Conservation (phyloP, 2,329 filamentous ascomycete species). For the Microdochium trichocladiopsis region DNA sequence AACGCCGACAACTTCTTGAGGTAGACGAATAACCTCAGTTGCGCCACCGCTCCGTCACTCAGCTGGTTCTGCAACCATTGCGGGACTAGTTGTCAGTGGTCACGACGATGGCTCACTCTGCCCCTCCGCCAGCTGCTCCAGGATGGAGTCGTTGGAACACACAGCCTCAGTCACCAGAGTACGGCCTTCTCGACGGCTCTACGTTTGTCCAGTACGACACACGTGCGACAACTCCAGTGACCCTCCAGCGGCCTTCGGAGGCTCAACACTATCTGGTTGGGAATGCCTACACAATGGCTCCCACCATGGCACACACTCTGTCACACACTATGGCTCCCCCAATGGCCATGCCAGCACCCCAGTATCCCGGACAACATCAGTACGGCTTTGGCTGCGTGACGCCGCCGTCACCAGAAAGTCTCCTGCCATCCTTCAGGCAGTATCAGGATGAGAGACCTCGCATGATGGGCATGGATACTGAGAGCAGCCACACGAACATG, state of each 20-base stretch:
- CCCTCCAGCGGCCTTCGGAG: too few relatives aligned
- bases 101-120: neutral
- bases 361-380: slow-evolving; percentile 32
- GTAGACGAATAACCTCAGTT: neutral
- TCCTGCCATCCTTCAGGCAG: slow-evolving; percentile 17
- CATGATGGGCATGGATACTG: slow-evolving; percentile 16
- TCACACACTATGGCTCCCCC: slow-evolving; percentile 33
- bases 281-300: too few relatives aligned
- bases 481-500: slow-evolving; percentile 18
- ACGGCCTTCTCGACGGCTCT: too few relatives aligned
- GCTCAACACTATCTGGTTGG: too few relatives aligned
- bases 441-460: slow-evolving; percentile 16
- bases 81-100: too few relatives aligned
- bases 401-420: slow-evolving; percentile 13
- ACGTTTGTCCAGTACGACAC: too few relatives aligned
- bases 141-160: neutral
- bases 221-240: too few relatives aligned
- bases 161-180: too few relatives aligned
- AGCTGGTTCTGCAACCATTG: too few relatives aligned
- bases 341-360: slow-evolving; percentile 26
- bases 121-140: neutral
- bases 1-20: too few relatives aligned
- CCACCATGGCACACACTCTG: neutral
- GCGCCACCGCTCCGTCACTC: neutral
- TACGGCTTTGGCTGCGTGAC: slow-evolving; percentile 38